These are phyloP conservation scores for Ceratocystis cacaofunesta DNA, from an alignment of 2,329 filamentous ascomycete genomes.

Conservation along the genomic window DNA sequence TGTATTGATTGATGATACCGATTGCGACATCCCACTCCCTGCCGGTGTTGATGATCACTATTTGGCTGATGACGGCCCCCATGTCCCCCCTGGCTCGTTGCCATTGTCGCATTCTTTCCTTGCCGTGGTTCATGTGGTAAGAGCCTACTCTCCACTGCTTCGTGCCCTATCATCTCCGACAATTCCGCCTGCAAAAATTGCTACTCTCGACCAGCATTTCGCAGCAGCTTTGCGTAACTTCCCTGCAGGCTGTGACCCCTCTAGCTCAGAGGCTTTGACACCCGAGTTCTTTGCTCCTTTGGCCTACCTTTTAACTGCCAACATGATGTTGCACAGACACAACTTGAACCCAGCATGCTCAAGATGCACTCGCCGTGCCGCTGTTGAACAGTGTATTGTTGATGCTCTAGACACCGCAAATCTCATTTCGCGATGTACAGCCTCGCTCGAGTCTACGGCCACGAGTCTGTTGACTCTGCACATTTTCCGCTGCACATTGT, in stretches of 20 bases:
- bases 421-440: slow-evolving; percentile 52
- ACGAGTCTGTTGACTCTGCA: slow-evolving; percentile 67
- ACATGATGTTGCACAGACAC: slow-evolving; percentile 76
- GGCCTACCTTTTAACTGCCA: slow-evolving; percentile 64
- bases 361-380: slow-evolving; percentile 48
- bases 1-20: slow-evolving; percentile 68
- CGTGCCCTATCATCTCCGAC: slow-evolving; percentile 53
- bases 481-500: slow-evolving; percentile 71
- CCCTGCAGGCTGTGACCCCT: slow-evolving; percentile 56
- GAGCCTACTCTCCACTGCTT: slow-evolving; percentile 59
- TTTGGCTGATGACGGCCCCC: slow-evolving; percentile 44
- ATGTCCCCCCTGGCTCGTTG: slow-evolving; percentile 35
- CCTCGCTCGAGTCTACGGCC: slow-evolving; percentile 48
- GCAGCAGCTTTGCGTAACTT: slow-evolving; percentile 59
- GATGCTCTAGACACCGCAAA: slow-evolving; percentile 66
- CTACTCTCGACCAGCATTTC: slow-evolving; percentile 73
- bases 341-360: slow-evolving; percentile 65
- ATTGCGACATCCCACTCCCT: slow-evolving; percentile 74
- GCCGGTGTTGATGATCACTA: slow-evolving; percentile 68
- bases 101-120: slow-evolving; percentile 57
- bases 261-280: slow-evolving; percentile 52
- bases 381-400: slow-evolving; percentile 61
- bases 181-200: slow-evolving; percentile 51
- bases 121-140: slow-evolving; percentile 66
- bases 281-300: slow-evolving; percentile 61